Conservation (phyloP, 495 filamentous ascomycete genomes). For the Neurospora sp. region DNA sequence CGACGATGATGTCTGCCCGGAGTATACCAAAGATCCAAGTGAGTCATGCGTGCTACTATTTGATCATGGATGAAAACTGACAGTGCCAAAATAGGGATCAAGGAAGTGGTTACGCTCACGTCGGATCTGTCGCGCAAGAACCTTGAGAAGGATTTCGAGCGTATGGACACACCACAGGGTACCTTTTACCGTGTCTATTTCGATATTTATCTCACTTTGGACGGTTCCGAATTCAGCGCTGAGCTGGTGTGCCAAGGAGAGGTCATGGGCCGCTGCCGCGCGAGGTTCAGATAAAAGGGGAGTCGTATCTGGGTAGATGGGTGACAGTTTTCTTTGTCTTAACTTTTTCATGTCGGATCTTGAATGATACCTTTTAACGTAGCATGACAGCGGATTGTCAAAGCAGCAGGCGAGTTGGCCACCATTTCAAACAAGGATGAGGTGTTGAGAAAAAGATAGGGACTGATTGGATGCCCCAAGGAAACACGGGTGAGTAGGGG, state of each 20-base stretch:
- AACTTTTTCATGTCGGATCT: conserved; percentile 20
- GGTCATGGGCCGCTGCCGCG: conserved; percentile 93
- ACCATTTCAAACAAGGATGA: not conserved
- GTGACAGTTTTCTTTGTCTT: conserved; percentile 12
- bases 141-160: conserved; percentile 96
- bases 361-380: conserved; percentile 28
- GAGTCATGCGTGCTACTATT: conserved; percentile 35
- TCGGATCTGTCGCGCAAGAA: conserved; percentile 97
- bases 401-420: not conserved
- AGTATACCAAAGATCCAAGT: conserved; percentile 99
- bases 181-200: conserved; percentile 89
- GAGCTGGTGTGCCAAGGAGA: conserved; percentile 98
- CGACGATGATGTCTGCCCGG: conserved; percentile 94
- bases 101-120: conserved; percentile 96
- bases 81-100: conserved; percentile 63
- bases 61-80: conserved; percentile 14
- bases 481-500: not conserved
- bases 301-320: not conserved
- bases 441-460: not conserved
- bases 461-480: not conserved
- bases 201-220: conserved; percentile 82
- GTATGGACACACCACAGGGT: conserved; percentile 98
- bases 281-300: conserved; percentile 55
- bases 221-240: conserved; percentile 95
- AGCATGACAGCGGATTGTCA: conserved; percentile 2